These are phyloP conservation scores for Mycena vitilis DNA, from an alignment of 768 basidiomycete genomes.

Conservation along the genomic window DNA sequence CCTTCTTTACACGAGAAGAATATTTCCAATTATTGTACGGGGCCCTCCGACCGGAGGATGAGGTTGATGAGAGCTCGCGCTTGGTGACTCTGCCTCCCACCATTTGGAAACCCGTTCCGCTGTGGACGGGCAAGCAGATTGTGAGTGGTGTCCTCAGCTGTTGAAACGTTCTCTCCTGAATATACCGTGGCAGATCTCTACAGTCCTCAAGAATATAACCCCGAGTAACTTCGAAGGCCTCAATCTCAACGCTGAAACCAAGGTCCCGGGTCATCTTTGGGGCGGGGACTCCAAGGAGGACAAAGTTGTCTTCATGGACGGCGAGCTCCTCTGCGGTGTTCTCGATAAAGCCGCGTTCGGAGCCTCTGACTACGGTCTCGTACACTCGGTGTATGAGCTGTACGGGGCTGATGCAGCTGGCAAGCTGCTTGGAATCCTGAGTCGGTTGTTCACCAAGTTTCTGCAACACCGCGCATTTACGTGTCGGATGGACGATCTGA, in stretches of 20 bases:
- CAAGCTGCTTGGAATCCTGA: slow-evolving; percentile 90
- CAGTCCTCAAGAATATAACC: slow-evolving; percentile 91
- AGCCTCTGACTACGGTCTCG: slow-evolving; percentile 94
- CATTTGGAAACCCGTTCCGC: slow-evolving; percentile 88
- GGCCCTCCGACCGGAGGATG: slow-evolving; percentile 90
- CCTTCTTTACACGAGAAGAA: slow-evolving; percentile 95
- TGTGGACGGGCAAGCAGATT: slow-evolving; percentile 99
- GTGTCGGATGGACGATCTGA: slow-evolving; percentile 98
- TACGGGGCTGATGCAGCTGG: slow-evolving; percentile 93
- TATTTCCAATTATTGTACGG: slow-evolving; percentile 97
- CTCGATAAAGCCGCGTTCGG: slow-evolving; percentile 98
- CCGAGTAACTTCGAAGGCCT: slow-evolving; percentile 83
- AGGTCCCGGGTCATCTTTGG: slow-evolving; percentile 91
- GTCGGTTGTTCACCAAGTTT: slow-evolving; percentile 96
- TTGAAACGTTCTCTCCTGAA: slow-evolving; percentile 4
- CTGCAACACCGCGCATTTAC: slow-evolving; percentile 97
- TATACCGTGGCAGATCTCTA: slow-evolving; percentile 77
- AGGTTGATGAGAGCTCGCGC: slow-evolving; percentile 65
- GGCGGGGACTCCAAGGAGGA: slow-evolving; percentile 84
- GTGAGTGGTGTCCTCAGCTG: slow-evolving; percentile 58
- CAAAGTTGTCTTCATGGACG: slow-evolving; percentile 89
- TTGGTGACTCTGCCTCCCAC: slow-evolving; percentile 89
- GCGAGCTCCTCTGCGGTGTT: slow-evolving; percentile 92
- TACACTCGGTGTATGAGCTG: slow-evolving; percentile 96
- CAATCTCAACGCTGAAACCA: slow-evolving; percentile 87